Base-by-base conservation (phyloP, 352 stramenopile species). In the Globisporangium barbulae region DNA sequence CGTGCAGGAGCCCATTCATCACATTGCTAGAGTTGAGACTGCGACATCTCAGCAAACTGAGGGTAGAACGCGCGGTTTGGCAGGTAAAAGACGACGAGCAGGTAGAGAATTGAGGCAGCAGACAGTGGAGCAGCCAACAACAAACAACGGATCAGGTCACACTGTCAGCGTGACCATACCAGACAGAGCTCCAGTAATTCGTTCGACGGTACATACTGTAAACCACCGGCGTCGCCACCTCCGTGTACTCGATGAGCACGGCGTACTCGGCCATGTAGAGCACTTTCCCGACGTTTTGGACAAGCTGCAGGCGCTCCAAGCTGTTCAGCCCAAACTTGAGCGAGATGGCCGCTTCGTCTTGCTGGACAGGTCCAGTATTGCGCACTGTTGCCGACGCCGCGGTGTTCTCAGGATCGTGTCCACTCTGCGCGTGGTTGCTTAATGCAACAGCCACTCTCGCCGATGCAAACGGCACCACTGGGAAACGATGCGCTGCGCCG, bases 1-100 rank as follows among this genome's bases (percentile, higher is more conserved):
- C 59, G 57, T 76, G 74, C 8, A 74, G 19, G 19, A 74, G 44
- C 28, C 73, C 60, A n/a, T 69, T 67, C 25, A 8, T 10, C 3
- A 73, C 5, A 21, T 56, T 64, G 10, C 2, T 3, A 22, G 3
- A 67, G 61, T 7, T 54, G 17, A 15, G 37, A 22, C 12, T 28
- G 15, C 5, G 42, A 53, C 6, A 61, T 31, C 5, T 22, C 13
- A 5, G 22, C 30, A 10, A 61, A 13, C 19, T 67, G 52, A 13
- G 61, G 25, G 17, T 67, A 67, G 53, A 54, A 67, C 21, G 19
- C n/a, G 31, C 28, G 50, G 30, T 67, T 67, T 5, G 61, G 61
- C 2, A 66, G 61, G 17, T 63, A 9, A 22, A 53, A 62, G 22
- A 62, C 41, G 25, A 62, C 50, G 22, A 50, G 57, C 21, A 50